Conservation (phyloP, 2,329 filamentous ascomycete genomes). For the Penicillium concentricum region DNA sequence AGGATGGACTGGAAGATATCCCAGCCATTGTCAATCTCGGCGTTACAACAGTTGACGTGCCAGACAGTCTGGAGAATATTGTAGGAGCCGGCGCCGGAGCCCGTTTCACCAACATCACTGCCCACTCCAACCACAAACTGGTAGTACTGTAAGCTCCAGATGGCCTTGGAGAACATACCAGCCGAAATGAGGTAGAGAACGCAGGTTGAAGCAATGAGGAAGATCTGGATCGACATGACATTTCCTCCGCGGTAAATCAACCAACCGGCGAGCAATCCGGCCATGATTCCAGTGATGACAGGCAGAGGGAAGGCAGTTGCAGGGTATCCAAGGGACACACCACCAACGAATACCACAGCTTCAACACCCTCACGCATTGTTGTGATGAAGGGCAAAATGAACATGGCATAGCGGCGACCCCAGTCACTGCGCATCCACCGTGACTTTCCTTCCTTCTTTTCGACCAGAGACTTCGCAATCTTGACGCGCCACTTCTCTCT, state of each 20-base stretch:
- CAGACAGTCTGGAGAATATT: constrained; percentile 76
- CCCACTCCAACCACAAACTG: constrained; percentile 61
- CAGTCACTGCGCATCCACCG: constrained; percentile 39
- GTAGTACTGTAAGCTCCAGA: constrained; percentile 72
- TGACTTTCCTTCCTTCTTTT: constrained; percentile 56
- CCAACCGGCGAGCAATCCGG: constrained; percentile 67
- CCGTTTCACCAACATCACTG: constrained; percentile 60
- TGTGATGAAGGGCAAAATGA: constrained; percentile 80
- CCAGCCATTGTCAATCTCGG: constrained; percentile 70
- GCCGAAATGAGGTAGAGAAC: constrained; percentile 80
- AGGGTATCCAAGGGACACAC: constrained; percentile 58
- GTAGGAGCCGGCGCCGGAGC: constrained; percentile 71
- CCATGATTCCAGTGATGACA: constrained; percentile 69
- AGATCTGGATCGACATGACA: constrained; percentile 64
- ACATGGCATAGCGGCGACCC: constrained; percentile 81
- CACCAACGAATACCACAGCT: constrained; percentile 19
- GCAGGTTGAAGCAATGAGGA: constrained; percentile 76
- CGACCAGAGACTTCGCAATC: constrained; percentile 59
- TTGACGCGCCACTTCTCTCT: constrained; percentile 87
- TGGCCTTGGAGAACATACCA: constrained; percentile 72
- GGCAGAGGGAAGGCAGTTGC: constrained; percentile 49
- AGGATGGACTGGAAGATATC: constrained; percentile 83
- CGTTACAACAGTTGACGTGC: constrained; percentile 84
- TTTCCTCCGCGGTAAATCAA: constrained; percentile 72
- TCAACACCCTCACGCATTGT: constrained; percentile 20